Conservation (phyloP, 805 yeast species). For the Yamadazyma sp. region DNA sequence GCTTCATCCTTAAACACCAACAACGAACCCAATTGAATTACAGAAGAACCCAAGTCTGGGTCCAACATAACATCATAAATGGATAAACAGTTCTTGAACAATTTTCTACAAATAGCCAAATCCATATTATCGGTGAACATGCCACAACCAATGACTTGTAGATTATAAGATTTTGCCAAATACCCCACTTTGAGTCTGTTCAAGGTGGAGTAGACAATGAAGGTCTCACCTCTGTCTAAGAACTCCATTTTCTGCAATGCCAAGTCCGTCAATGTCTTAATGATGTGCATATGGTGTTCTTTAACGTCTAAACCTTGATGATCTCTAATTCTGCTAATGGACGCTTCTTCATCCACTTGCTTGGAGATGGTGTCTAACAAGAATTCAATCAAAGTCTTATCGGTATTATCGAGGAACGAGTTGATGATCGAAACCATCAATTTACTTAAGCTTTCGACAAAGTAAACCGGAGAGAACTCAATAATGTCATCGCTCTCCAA, state of each 20-base stretch:
- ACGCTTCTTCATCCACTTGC: constrained; percentile 17
- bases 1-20: constrained; percentile 44
- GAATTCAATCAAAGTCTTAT: constrained; percentile 27
- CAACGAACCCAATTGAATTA: constrained; percentile 57
- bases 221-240: constrained; percentile 58
- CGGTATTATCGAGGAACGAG: constrained; percentile 27
- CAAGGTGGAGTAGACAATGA: constrained; percentile 51
- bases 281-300: constrained; percentile 24
- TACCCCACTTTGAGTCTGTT: constrained; percentile 51
- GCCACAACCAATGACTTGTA: constrained; percentile 64
- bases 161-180: constrained; percentile 51
- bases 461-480: constrained; percentile 37
- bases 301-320: constrained; percentile 21
- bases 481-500: constrained; percentile 27
- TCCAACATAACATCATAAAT: constrained; percentile 55
- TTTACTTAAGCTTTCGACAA: constrained; percentile 32
- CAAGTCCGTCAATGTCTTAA: constrained; percentile 29
- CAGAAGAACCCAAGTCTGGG: constrained; percentile 48
- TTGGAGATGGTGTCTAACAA: constrained; percentile 27
- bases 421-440: constrained; percentile 36
- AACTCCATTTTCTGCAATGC: constrained; percentile 42
- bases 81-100: constrained; percentile 52
- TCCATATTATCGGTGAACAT: constrained; percentile 46
- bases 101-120: constrained; percentile 40
- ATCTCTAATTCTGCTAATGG: background rate